Percentiles rank a stretch among this genome's conserved stretches.
Evolutionary conservation across 768 basidiomycete genomes (phyloP).

Genomic region (Leccinum imitatum): DNA sequence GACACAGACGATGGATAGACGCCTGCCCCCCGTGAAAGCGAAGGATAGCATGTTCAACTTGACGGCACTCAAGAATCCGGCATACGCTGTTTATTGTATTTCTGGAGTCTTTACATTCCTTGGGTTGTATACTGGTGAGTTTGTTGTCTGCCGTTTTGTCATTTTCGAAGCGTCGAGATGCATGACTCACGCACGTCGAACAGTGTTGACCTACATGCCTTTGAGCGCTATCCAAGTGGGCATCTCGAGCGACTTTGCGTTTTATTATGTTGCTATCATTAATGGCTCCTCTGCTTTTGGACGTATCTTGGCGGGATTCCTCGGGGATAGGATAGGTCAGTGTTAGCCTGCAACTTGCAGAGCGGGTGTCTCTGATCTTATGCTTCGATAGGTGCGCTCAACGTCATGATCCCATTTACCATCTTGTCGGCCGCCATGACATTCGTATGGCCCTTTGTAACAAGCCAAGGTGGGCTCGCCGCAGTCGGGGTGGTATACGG

Average conservation of each 20-base stretch:
- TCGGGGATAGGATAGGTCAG: slow-evolving; percentile 56
- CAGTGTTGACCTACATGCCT: slow-evolving; percentile 69
- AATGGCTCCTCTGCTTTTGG: slow-evolving; percentile 68
- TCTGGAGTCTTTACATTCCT: slow-evolving; percentile 60
- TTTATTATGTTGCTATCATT: slow-evolving; percentile 66
- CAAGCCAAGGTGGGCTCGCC: slow-evolving; percentile 43
- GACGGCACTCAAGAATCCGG: slow-evolving; percentile 43
- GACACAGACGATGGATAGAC: slow-evolving; percentile 37
- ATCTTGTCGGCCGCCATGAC: slow-evolving; percentile 56
- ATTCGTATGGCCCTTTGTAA: slow-evolving; percentile 69
- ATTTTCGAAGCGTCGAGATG: neutral
- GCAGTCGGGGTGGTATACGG: slow-evolving; percentile 63
- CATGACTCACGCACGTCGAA: neutral
- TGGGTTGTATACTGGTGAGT: slow-evolving; percentile 65
- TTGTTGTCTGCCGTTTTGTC: neutral
- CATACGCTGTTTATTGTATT: slow-evolving; percentile 56
- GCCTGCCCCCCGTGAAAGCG: slow-evolving; percentile 53
- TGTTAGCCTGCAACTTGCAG: neutral
- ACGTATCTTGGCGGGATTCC: slow-evolving; percentile 50
- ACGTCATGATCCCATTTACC: slow-evolving; percentile 66
- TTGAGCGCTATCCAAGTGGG: slow-evolving; percentile 53
- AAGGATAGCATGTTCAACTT: slow-evolving; percentile 60
- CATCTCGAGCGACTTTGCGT: slow-evolving; percentile 48
- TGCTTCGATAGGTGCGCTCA: slow-evolving; percentile 52
- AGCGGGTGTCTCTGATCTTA: neutral